A percentile compares a stretch with the other conserved stretches of the same genome.
Conservation (phyloP, 2,329 filamentous ascomycete species). For the Pseudogymnoascus sp. region DNA sequence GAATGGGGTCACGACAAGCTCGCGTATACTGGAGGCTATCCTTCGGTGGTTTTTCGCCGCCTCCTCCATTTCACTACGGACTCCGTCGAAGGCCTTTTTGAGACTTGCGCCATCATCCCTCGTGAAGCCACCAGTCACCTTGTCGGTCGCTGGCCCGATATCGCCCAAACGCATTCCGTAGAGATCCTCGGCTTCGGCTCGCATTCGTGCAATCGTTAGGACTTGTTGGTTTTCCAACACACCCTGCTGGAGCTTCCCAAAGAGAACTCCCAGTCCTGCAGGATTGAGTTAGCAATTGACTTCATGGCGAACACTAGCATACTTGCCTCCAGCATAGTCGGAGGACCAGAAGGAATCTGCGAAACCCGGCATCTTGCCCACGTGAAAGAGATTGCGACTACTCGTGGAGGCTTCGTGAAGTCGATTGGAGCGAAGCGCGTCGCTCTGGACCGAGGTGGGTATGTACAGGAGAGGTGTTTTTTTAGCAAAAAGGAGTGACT, state of each 20-base stretch:
- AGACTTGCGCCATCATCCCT: slow-evolving; percentile 93
- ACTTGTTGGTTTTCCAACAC: slow-evolving; percentile 93
- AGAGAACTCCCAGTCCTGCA: slow-evolving; percentile 78
- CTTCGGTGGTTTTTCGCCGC: slow-evolving; percentile 85
- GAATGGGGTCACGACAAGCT: slow-evolving; percentile 91
- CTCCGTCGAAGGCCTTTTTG: slow-evolving; percentile 79
- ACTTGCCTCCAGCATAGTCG: slow-evolving; percentile 87
- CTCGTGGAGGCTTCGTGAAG: not conserved
- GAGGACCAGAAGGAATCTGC: slow-evolving; percentile 95
- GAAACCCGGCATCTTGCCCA: slow-evolving; percentile 68
- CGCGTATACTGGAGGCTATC: slow-evolving; percentile 91
- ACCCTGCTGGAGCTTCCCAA: slow-evolving; percentile 93
- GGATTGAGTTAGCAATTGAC: not conserved
- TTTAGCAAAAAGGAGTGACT: not conserved
- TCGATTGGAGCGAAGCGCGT: slow-evolving; percentile 8
- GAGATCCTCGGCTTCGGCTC: slow-evolving; percentile 87
- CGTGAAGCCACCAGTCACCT: slow-evolving; percentile 71
- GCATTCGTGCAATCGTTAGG: slow-evolving; percentile 81
- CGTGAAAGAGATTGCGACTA: not conserved
- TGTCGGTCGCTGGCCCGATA: slow-evolving; percentile 75
- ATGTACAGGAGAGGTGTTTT: not conserved
- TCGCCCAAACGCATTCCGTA: slow-evolving; percentile 76
- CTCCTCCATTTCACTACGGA: slow-evolving; percentile 86
- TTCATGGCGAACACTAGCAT: not conserved
- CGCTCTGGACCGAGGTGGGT: not conserved